Conservation (phyloP, 73 alveolate genomes). For the Chromera velia region DNA sequence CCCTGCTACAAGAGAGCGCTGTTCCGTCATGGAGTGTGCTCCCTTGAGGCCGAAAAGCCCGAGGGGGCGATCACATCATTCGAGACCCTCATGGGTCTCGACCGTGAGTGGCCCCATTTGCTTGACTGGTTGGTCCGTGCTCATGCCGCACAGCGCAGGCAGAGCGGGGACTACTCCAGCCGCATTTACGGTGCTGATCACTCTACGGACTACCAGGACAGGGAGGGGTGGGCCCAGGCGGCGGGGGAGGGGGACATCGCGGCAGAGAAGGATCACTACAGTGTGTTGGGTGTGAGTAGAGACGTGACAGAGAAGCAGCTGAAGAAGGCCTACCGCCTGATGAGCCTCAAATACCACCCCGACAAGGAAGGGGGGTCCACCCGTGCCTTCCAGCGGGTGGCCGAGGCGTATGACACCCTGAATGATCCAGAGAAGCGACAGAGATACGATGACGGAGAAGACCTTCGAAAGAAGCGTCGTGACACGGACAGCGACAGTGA, state of each 20-base stretch:
- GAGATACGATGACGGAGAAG: not conserved
- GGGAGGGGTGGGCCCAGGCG: too few species aligned
- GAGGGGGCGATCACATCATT: conserved; percentile 15
- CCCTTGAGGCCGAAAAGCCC: conserved; percentile 30
- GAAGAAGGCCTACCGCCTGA: not conserved
- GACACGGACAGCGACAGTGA: too few species aligned
- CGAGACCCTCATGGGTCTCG: conserved; percentile 21
- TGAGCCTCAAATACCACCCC: not conserved
- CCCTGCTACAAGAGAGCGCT: conserved; percentile 31
- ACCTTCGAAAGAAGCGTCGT: too few species aligned
- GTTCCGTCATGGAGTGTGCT: conserved; percentile 21
- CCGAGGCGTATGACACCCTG: not conserved
- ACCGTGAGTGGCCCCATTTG: conserved; percentile 31
- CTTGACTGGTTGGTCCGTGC: conserved; percentile 41
- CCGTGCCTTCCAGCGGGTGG: not conserved
- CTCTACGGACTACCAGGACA: too few species aligned
- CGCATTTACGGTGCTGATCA: too few species aligned
- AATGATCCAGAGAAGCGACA: not conserved
- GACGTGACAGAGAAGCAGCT: not conserved
- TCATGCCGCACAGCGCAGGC: too few species aligned
- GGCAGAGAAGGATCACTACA: not conserved
- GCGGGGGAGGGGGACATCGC: too few species aligned
- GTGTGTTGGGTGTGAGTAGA: not conserved
- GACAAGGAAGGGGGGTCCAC: not conserved
- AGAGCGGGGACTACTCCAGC: too few species aligned